A percentile compares a stretch with the other conserved stretches of the same genome.
Conservation (phyloP, 495 filamentous ascomycete genomes). For the Neurospora sp. region DNA sequence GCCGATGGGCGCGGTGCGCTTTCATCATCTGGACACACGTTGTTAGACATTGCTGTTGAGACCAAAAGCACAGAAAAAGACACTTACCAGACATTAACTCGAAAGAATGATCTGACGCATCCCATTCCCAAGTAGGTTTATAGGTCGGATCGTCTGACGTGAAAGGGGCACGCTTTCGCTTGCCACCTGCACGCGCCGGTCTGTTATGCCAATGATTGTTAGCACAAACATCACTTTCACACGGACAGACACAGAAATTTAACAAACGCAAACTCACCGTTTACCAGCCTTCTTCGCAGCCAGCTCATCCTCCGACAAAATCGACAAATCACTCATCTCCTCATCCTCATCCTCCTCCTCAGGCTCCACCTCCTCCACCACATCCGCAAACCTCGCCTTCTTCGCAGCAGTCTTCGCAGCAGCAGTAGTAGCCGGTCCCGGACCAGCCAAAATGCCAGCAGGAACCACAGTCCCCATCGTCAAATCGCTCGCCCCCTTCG, state of each 20-base stretch:
- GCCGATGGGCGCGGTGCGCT: not conserved
- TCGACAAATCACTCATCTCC: not conserved
- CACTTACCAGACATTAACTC: not conserved
- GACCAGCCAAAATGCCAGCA: not conserved
- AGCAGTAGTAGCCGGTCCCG: not conserved
- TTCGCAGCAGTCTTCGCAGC: not conserved
- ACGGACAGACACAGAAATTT: not conserved
- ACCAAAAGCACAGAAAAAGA: not conserved
- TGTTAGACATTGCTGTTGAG: not conserved
- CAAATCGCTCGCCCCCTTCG: not conserved
- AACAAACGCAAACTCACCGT: not conserved
- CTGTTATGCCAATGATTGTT: not conserved
- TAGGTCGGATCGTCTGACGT: not conserved
- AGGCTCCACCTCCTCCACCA: not conserved
- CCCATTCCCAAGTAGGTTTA: not conserved
- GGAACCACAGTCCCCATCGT: not conserved
- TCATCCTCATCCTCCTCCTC: not conserved
- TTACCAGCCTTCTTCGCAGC: not conserved
- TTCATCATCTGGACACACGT: not conserved
- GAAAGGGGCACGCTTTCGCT: not conserved
- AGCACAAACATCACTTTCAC: not conserved
- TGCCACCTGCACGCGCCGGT: not conserved
- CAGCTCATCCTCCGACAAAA: not conserved
- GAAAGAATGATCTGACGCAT: not conserved
- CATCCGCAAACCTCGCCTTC: not conserved